Percentiles rank a stretch among this genome's conserved stretches.
Conservation (phyloP, 495 filamentous ascomycete species). For the Podospora pseudopauciseta region DNA sequence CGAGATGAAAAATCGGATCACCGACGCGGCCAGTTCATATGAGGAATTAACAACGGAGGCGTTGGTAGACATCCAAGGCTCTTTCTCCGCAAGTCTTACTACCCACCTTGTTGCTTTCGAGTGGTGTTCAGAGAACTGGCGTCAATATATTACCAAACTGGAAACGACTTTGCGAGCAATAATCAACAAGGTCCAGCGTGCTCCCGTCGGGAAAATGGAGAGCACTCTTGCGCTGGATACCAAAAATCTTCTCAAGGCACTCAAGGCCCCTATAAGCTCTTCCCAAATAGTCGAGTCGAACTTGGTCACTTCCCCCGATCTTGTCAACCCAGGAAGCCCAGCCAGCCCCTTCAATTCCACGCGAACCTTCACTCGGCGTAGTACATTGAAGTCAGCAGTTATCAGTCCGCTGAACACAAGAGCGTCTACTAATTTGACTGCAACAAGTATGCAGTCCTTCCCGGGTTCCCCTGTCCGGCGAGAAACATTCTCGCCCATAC, state of each 20-base stretch:
- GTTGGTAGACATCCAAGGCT: not conserved
- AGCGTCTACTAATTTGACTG: too few relatives aligned
- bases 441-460: too few relatives aligned
- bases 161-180: not conserved
- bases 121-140: slow-evolving; percentile 4
- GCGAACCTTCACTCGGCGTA: too few relatives aligned
- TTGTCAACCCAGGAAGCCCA: too few relatives aligned
- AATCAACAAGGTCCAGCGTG: not conserved
- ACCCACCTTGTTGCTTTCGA: slow-evolving; percentile 3
- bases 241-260: not conserved
- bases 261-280: too few relatives aligned
- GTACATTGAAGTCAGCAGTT: too few relatives aligned
- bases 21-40: not conserved
- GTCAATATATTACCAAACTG: not conserved
- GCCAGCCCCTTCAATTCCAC: too few relatives aligned
- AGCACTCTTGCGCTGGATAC: not conserved
- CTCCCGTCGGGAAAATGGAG: not conserved
- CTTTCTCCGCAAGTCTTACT: not conserved
- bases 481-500: too few relatives aligned
- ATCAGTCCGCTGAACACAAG: too few relatives aligned
- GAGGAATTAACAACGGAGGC: not conserved
- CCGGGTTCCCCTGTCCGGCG: too few relatives aligned
- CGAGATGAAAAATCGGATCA: not conserved
- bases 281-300: too few relatives aligned
- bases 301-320: too few relatives aligned